These are phyloP conservation scores for Glarea lozoyensis DNA, from an alignment of 495 filamentous ascomycete genomes.

Conservation along the genomic window DNA sequence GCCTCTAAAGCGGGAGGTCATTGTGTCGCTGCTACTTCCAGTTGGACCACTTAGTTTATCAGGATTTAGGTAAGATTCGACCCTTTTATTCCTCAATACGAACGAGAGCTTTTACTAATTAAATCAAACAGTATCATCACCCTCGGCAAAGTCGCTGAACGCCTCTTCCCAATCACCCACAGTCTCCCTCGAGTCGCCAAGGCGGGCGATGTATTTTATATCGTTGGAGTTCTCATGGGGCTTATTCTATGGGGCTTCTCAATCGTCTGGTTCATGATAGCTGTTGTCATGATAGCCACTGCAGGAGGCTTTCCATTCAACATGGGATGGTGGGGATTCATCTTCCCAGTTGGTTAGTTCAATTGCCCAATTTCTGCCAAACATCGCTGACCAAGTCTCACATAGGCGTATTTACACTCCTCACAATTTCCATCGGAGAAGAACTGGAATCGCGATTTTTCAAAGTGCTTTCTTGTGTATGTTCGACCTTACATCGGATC, in stretches of 20 bases:
- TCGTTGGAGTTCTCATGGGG: constrained; percentile 39
- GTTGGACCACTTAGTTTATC: constrained; percentile 51
- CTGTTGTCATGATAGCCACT: constrained; percentile 32
- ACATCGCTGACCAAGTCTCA: no score
- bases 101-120: no score
- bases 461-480: no score
- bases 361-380: no score
- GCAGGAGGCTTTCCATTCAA: constrained; percentile 40
- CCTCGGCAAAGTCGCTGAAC: constrained; percentile 40
- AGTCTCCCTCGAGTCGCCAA: constrained; percentile 29
- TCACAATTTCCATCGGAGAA: constrained; percentile 37
- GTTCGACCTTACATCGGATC: no score
- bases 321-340: constrained; percentile 60
- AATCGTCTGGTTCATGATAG: constrained; percentile 53
- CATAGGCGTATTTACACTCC: constrained; percentile 40
- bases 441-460: constrained; percentile 46
- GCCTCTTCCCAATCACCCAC: constrained; percentile 38
- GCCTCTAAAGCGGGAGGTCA: constrained; percentile 45
- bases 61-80: constrained; percentile 43
- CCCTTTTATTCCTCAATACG: no score
- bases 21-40: constrained; percentile 52
- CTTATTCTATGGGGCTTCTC: constrained; percentile 54
- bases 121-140: no score
- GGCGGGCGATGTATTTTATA: constrained; percentile 43
- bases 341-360: no score